These are phyloP conservation scores for Naganishia randhawae DNA, from an alignment of 768 basidiomycete genomes.

Conservation along the genomic window DNA sequence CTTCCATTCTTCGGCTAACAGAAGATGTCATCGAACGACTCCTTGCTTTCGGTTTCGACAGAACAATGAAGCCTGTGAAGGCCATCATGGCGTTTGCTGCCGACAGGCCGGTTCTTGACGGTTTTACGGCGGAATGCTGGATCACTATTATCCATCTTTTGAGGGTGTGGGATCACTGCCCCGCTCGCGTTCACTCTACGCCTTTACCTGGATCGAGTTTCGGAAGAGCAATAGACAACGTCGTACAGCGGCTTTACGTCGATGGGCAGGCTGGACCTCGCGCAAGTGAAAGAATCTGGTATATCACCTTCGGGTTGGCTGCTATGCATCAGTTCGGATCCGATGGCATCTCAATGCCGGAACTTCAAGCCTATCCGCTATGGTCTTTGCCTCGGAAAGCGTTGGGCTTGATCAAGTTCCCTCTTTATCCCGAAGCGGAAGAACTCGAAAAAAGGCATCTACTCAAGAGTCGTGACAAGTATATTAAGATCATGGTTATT, in stretches of 20 bases:
- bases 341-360: constrained; percentile 58
- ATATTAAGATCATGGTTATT: constrained; percentile 64
- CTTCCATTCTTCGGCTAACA: background rate
- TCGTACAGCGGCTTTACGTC: constrained; percentile 33
- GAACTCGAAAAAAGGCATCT: constrained; percentile 51
- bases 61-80: constrained; percentile 54
- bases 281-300: constrained; percentile 66
- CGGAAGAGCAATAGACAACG: constrained; percentile 35
- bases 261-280: constrained; percentile 42
- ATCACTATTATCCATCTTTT: constrained; percentile 66
- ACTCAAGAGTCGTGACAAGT: constrained; percentile 63
- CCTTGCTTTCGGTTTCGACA: constrained; percentile 58
- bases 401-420: constrained; percentile 61
- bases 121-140: constrained; percentile 67
- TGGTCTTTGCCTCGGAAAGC: constrained; percentile 67
- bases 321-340: constrained; percentile 74
- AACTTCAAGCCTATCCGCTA: constrained; percentile 38
- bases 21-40: constrained; percentile 57
- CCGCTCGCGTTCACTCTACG: constrained; percentile 32
- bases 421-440: constrained; percentile 53
- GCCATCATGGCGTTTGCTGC: constrained; percentile 50
- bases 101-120: constrained; percentile 49
- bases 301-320: constrained; percentile 63
- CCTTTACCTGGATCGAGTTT: constrained; percentile 50
- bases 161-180: constrained; percentile 17